Evolutionary conservation across 2,329 filamentous ascomycete genomes (phyloP).

Genomic region (Scopulariopsis brevicaulis): DNA sequence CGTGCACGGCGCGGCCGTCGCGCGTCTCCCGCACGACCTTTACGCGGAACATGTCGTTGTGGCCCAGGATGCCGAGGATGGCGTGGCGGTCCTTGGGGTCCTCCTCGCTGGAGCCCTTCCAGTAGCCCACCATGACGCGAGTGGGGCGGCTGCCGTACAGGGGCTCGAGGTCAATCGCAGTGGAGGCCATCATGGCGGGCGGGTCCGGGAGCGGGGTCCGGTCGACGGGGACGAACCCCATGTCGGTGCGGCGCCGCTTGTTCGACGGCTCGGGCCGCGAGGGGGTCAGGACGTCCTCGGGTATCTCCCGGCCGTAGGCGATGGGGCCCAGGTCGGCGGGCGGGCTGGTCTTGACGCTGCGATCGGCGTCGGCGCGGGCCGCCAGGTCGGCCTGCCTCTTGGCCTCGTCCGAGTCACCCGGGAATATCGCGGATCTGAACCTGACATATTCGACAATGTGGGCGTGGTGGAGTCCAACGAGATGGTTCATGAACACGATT

Average conservation of each 20-base stretch:
- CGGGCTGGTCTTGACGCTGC: constrained; percentile 29
- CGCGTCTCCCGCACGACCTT: constrained; percentile 50
- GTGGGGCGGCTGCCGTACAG: constrained; percentile 43
- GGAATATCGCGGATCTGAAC: constrained; percentile 27
- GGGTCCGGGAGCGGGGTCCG: constrained; percentile 5
- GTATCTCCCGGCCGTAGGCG: constrained; percentile 38
- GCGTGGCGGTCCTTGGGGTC: constrained; percentile 43
- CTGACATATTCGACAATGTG: constrained; percentile 54
- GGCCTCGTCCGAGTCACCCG: constrained; percentile 23
- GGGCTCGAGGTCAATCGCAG: constrained; percentile 19
- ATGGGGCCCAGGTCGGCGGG: constrained; percentile 27
- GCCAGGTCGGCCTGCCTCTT: constrained; percentile 23
- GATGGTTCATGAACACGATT: constrained; percentile 45
- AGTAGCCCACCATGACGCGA: constrained; percentile 46
- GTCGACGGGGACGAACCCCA: constrained; percentile 20
- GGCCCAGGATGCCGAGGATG: constrained; percentile 49
- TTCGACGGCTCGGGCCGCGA: constrained; percentile 19
- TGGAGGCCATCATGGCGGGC: background rate
- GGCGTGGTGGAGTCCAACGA: constrained; percentile 41
- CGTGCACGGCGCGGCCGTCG: constrained; percentile 44
- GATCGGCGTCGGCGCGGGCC: constrained; percentile 35
- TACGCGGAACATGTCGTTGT: constrained; percentile 54
- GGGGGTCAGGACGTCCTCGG: constrained; percentile 25
- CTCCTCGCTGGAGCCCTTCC: constrained; percentile 40
- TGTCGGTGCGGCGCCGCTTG: constrained; percentile 37